Percentiles rank a stretch among this genome's conserved stretches.
phyloP scores from a whole-genome alignment of 169 alveolate species.

The Plasmodium gaboni region DNA sequence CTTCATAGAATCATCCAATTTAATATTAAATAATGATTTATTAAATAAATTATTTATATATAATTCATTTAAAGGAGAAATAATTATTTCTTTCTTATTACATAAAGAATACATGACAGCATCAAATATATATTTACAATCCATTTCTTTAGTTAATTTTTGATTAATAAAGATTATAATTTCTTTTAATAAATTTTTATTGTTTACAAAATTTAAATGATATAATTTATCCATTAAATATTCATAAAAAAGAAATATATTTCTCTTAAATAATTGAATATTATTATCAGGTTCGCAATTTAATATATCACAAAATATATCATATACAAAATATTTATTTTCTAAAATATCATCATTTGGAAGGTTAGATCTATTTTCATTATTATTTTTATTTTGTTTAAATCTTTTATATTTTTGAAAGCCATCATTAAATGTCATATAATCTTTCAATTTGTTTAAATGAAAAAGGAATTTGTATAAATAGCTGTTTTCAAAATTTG shows the following conservation, averaged over 20 bases:
- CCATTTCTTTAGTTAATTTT: conserved; percentile 24
- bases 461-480: conserved; percentile 25
- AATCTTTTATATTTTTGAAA: conserved; percentile 14
- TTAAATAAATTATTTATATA: conserved; percentile 40
- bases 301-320: conserved; percentile 25
- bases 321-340: conserved; percentile 16
- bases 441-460: conserved; percentile 26
- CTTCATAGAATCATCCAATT: conserved; percentile 33
- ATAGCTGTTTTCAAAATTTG: conserved; percentile 33
- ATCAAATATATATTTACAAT: conserved; percentile 36
- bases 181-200: conserved; percentile 31
- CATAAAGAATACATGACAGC: conserved; percentile 24
- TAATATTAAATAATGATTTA: conserved; percentile 35
- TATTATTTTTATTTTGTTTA: conserved; percentile 15
- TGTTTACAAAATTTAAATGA: neutral
- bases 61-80: conserved; percentile 31
- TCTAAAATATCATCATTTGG: neutral
- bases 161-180: conserved; percentile 39
- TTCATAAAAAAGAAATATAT: conserved; percentile 19
- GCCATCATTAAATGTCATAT: conserved; percentile 51
- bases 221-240: conserved; percentile 21
- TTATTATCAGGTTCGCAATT: neutral
- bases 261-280: conserved; percentile 5
- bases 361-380: neutral
- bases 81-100: conserved; percentile 1